Evolutionary conservation across 257 asterid species (phyloP).

Genomic region (Paulownia fortunei): DNA sequence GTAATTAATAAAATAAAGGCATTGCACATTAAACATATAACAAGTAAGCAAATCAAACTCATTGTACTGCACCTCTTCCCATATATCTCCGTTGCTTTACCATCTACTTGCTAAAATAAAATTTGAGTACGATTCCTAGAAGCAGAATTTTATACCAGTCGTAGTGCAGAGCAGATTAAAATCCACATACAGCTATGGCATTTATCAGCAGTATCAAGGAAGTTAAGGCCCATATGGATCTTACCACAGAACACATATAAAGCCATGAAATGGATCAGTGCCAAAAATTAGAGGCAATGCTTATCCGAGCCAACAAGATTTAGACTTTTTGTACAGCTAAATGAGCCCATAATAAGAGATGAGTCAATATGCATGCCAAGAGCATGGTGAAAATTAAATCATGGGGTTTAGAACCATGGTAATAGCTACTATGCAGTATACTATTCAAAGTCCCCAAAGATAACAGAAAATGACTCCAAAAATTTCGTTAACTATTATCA

Average conservation of each 20-base stretch:
- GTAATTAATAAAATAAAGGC: background rate
- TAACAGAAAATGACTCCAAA: too few species aligned
- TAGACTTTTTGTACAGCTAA: background rate
- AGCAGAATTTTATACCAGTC: background rate
- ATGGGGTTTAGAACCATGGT: background rate
- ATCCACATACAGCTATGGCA: background rate
- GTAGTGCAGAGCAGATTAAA: background rate
- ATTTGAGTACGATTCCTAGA: background rate
- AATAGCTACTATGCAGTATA: background rate
- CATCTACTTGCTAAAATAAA: background rate
- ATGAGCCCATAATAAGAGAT: background rate
- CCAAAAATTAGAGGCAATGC: background rate
- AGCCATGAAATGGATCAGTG: background rate
- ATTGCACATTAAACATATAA: background rate
- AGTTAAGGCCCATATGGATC: background rate
- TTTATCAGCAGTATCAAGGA: background rate
- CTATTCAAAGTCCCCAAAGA: background rate
- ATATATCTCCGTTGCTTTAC: background rate
- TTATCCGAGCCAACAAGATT: background rate
- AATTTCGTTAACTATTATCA: too few species aligned
- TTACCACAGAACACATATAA: background rate
- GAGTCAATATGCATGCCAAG: background rate
- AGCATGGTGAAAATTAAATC: background rate
- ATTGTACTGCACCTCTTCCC: background rate
- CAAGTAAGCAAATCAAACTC: too few species aligned